Base-by-base conservation (phyloP, 768 basidiomycete species). In the Hygrocybe coccinea region DNA sequence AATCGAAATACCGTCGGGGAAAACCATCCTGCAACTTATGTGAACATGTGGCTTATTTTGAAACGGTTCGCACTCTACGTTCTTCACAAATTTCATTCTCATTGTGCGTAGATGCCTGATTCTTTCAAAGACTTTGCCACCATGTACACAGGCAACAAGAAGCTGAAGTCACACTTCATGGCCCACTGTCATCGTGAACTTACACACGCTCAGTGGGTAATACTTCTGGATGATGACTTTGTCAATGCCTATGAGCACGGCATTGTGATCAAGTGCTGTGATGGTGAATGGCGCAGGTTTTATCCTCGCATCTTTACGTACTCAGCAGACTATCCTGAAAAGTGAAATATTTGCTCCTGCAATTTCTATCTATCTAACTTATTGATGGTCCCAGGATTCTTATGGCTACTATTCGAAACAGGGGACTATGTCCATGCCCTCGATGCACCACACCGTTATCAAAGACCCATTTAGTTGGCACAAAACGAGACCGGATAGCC, bases 21-120 rank as follows among this genome's bases (percentile, higher is more conserved):
- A 65, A 67, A n/a, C 74, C 74, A 0, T 58, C 55, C 1, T 55
- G 58, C 0, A 62, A 63, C 22, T 57, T 70, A 0, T 69, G 66
- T 15, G 69, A 78, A 50, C 74, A 75, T 50, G 8, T 76, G 3
- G 73, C 68, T 1, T 77, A 77, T 60, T 66, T 79, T 51, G 69
- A 69, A 0, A 62, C 59, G 33, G 74, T 77, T 56, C 38, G 65
- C 45, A 43, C 12, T 25, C n/a, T 33, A 17, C 36, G 35, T 36
- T 12, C 15, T 21, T 17, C 19, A 14, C 3, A n/a, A 12, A 3
- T 38, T 36, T 12, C n/a, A 17, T 17, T 34, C 14, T 34, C 14
- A 50, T 15, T 48, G n/a, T 34, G 25, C 2, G 38, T 35, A 59
- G 57, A 48, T 59, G 46, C 57, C 57, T n/a, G 57, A 55, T 33